Evolutionary conservation across 176 grass and related monocot species (phyloP), one percentile per base, ranked within the genome.

Genomic region (Eragrostis nindensis): DNA sequence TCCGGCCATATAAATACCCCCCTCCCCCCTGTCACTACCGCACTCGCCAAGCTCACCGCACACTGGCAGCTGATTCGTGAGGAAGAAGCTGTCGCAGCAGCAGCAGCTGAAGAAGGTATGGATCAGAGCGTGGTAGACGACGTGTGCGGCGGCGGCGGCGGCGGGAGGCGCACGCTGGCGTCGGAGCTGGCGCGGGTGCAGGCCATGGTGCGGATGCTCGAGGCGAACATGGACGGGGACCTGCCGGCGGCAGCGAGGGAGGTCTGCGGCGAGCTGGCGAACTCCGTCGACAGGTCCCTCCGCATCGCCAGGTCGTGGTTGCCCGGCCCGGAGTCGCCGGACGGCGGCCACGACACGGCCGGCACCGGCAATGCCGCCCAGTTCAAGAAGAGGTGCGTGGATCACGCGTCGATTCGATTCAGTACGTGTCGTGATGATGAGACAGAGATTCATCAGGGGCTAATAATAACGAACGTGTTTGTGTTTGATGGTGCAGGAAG

Each of bases 151-250:
- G n/a, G n/a, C n/a, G n/a, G n/a, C n/a, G n/a, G n/a, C n/a, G n/a
- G 71, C 16, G 81, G 74, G 22, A 63, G 11, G 43, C 21, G 32
- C 54, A 27, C 32, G 80, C 88, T 99, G 29, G 44, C 88, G 5
- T 69, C 86, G 56, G 90, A 99, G 84, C 92, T 99, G 11, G 74
- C 25, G 7, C 74, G 90, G 43, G 22, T 94, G 81, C 76, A 69
- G 9, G 71, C 86, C 78, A 80, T 93, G 62, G 79, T 83, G 66
- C 71, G 38, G 82, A 78, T 95, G 85, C 83, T 99, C 61, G 84
- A 89, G 47, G 89, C 79, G 25, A 64, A 63, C 11, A 57, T 99
- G 12, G 66, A 80, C 59, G 71, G 80, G 60, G 47, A 45, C 29
- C 9, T 25, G 7, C 47, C 80, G 4, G 49, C 18, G 1, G 47